Evolutionary conservation across 768 basidiomycete genomes (phyloP), one percentile per base, ranked within the genome.

Genomic region (Russula lepida): DNA sequence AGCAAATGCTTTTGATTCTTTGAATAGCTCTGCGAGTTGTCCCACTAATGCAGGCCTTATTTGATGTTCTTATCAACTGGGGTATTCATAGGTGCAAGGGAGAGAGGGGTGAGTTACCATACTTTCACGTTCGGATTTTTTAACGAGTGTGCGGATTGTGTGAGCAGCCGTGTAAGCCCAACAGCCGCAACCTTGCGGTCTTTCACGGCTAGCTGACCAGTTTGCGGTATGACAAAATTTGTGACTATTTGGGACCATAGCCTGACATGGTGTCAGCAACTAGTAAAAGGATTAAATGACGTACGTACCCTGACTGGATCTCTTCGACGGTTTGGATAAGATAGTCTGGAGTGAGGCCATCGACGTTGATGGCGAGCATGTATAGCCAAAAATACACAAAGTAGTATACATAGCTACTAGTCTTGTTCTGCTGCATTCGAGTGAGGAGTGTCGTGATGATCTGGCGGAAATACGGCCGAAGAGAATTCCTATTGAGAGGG

Each of bases 131-230:
- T 76, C 1, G 89, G 84, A 47, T 81, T 81, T 52, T 81, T 78
- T 48, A 90, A 70, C 83, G 95, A 91, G 54, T 80, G 69, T 28
- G 75, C 72, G 69, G 88, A 88, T 68, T 89, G 79, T 3, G 89
- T 89, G 48, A 99, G 74, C 65, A 98, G 74, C 41, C 86, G 80
- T 8, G 86, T 86, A 57, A 94, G 68, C 15, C 94, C 95, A 27
- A 95, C 84, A 7, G 81, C 86, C 17, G 84, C 84, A 54, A 94
- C 75, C 72, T 97, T 98, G 21, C 92, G 81, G 69, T 95, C 91
- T 73, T 87, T 90, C 62, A 80, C 80, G 1, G 85, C 84, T 71
- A 89, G 82, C 72, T 90, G 89, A 1, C 91, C 82, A 4, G 86
- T 78, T 70, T 95, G 89, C 6, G 92, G 86, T 12, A 89, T 73